Percentiles rank a stretch among this genome's conserved stretches.
Conservation (phyloP, 768 basidiomycete species). For the Filobasidium floriforme region DNA sequence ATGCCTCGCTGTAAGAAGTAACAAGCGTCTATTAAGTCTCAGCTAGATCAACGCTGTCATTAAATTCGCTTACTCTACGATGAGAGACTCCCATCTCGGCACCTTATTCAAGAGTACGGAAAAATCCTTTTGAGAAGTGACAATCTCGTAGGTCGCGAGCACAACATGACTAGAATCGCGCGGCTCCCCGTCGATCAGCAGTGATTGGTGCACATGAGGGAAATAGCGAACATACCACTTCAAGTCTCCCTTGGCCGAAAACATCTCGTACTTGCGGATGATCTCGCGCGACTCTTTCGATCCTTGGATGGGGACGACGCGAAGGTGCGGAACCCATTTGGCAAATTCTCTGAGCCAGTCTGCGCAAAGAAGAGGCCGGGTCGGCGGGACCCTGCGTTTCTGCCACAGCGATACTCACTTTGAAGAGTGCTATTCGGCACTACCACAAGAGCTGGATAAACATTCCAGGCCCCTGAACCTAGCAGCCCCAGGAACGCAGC, state of each 20-base stretch:
- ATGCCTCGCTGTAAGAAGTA: conserved; percentile 56
- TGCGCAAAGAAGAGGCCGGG: not conserved
- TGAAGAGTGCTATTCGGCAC: conserved; percentile 65
- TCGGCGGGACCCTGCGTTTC: not conserved
- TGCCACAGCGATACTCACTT: conserved; percentile 5
- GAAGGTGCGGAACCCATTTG: conserved; percentile 56
- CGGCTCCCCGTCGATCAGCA: not conserved
- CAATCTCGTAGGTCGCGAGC: conserved; percentile 84
- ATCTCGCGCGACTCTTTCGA: conserved; percentile 82
- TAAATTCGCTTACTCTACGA: conserved; percentile 55
- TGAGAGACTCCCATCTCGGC: conserved; percentile 86
- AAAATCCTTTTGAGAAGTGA: conserved; percentile 64
- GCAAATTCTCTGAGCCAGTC: conserved; percentile 88
- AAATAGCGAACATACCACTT: conserved; percentile 36
- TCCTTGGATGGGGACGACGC: conserved; percentile 60
- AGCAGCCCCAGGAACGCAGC: conserved; percentile 68
- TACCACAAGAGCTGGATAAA: conserved; percentile 75
- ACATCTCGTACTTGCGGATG: conserved; percentile 73
- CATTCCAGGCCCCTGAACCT: conserved; percentile 53
- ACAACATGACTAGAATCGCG: conserved; percentile 75
- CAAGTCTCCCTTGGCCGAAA: conserved; percentile 48
- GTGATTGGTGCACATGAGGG: not conserved
- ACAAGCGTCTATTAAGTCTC: too few relatives aligned
- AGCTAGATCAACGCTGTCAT: not conserved
- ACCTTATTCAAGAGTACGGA: conserved; percentile 62